These are phyloP conservation scores for Mortierella sp. DNA, from an alignment of 371 early-diverging fungal genomes.

Conservation along the genomic window DNA sequence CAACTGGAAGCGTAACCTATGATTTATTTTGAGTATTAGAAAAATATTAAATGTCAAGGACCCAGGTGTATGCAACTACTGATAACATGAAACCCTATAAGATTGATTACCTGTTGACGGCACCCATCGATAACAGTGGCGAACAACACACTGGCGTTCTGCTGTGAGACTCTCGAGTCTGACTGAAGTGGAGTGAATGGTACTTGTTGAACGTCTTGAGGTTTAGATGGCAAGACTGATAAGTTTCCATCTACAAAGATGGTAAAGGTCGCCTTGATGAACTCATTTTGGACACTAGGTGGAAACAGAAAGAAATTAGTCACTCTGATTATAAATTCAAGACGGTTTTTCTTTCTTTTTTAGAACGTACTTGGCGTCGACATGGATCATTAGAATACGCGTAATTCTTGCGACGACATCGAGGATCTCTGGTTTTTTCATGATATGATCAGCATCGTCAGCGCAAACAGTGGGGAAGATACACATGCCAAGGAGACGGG, in stretches of 20 bases:
- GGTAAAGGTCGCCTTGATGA: constrained; percentile 62
- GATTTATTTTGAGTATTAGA: not conserved
- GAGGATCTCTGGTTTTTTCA: constrained; percentile 55
- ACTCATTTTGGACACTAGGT: constrained; percentile 62
- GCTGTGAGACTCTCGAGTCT: constrained; percentile 58
- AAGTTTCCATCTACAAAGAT: constrained; percentile 64
- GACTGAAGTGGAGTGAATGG: constrained; percentile 46
- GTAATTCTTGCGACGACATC: constrained; percentile 61
- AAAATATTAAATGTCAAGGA: not conserved
- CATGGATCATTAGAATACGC: constrained; percentile 61
- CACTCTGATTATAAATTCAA: not conserved
- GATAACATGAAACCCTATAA: not conserved
- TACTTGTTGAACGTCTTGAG: constrained; percentile 14
- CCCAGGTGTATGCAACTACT: not conserved
- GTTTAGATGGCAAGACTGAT: constrained; percentile 23
- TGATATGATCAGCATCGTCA: constrained; percentile 42
- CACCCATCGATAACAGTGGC: constrained; percentile 67
- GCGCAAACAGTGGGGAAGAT: constrained; percentile 60
- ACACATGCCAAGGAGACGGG: constrained; percentile 61
- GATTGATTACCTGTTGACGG: constrained; percentile 64
- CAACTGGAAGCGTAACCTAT: constrained; percentile 65
- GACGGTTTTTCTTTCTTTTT: not conserved
- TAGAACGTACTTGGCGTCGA: constrained; percentile 56
- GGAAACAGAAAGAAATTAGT: not conserved
- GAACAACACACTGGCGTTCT: constrained; percentile 62